Percentiles rank a stretch among this genome's conserved stretches.
phyloP scores from a whole-genome alignment of 1,284 basidiomycete species.

The Tylopilus orsonianus region DNA sequence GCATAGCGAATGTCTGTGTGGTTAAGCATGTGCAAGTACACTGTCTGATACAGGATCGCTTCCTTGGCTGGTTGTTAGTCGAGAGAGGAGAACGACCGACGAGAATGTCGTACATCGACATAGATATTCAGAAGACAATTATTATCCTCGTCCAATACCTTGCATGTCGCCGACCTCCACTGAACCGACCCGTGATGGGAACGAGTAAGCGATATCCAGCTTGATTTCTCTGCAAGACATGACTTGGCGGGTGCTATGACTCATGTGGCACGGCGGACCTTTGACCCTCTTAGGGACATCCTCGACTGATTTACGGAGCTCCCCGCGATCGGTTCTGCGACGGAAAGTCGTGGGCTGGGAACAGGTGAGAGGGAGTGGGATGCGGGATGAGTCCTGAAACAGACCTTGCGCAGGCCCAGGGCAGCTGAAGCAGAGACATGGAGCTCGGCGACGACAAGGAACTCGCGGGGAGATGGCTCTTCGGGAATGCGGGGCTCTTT shows the following conservation, averaged over 20 bases:
- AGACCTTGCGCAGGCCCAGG: background rate
- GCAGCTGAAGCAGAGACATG: constrained; percentile 47
- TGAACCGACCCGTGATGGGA: constrained; percentile 50
- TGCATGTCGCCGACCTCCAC: constrained; percentile 73
- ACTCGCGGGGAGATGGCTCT: constrained; percentile 34
- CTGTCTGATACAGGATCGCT: constrained; percentile 66
- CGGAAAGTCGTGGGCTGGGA: constrained; percentile 37
- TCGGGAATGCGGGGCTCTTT: constrained; percentile 12
- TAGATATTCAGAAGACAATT: constrained; percentile 69
- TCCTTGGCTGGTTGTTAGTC: constrained; percentile 45
- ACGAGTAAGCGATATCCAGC: constrained; percentile 65
- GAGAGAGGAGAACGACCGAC: constrained; percentile 5
- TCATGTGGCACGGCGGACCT: constrained; percentile 40
- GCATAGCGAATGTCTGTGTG: constrained; percentile 72
- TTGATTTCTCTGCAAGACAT: constrained; percentile 53
- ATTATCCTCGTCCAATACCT: constrained; percentile 63
- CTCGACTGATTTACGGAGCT: constrained; percentile 39
- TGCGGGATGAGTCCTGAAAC: background rate
- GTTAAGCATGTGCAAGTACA: constrained; percentile 67
- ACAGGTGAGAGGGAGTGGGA: constrained; percentile 4
- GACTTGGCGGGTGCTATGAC: constrained; percentile 1
- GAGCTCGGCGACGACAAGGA: constrained; percentile 57
- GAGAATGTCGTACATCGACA: constrained; percentile 54
- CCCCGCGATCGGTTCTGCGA: constrained; percentile 59
- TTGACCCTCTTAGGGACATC: constrained; percentile 43